A percentile compares a stretch with the other conserved stretches of the same genome.
Conservation (phyloP, 2,329 filamentous ascomycete species). For the Apiospora phragmitis region DNA sequence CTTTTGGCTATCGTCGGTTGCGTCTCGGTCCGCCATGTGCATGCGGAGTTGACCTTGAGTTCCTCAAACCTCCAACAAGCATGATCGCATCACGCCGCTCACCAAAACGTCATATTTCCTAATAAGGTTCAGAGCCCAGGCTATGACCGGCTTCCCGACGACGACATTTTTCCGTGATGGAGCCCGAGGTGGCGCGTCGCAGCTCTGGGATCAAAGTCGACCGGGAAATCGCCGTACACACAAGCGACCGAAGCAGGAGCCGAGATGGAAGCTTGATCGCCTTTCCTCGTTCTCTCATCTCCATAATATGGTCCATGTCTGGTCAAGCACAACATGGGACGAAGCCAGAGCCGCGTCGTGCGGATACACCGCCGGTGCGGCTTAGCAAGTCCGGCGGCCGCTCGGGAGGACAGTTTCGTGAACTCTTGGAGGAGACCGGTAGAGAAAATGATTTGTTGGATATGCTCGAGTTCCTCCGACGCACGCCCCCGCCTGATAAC, state of each 20-base stretch:
- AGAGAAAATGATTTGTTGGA: neutral
- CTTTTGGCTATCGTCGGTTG: neutral
- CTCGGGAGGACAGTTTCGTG: neutral
- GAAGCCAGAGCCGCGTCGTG: slow-evolving; percentile 9
- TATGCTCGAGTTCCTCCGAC: slow-evolving; percentile 51
- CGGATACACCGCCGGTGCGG: slow-evolving; percentile 10
- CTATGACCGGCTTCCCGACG: slow-evolving; percentile 7
- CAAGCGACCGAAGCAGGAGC: neutral
- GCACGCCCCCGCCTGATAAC: slow-evolving; percentile 49
- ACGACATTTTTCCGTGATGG: slow-evolving; percentile 9
- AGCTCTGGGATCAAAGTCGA: slow-evolving; percentile 10
- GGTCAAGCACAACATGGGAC: slow-evolving; percentile 8
- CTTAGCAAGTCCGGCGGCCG: neutral
- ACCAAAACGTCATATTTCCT: neutral
- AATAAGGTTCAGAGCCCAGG: neutral
- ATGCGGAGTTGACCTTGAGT: neutral
- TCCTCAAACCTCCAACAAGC: neutral
- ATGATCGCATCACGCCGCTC: neutral
- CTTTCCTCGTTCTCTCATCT: slow-evolving; percentile 6
- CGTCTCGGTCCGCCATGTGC: slow-evolving; percentile 4
- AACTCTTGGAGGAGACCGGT: neutral
- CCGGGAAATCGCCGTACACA: slow-evolving; percentile 9
- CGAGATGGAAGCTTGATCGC: neutral
- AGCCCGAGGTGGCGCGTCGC: slow-evolving; percentile 7
- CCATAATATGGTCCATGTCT: slow-evolving; percentile 13